These are phyloP conservation scores for Lentinula raphanica DNA, from an alignment of 768 basidiomycete genomes.

Conservation along the genomic window DNA sequence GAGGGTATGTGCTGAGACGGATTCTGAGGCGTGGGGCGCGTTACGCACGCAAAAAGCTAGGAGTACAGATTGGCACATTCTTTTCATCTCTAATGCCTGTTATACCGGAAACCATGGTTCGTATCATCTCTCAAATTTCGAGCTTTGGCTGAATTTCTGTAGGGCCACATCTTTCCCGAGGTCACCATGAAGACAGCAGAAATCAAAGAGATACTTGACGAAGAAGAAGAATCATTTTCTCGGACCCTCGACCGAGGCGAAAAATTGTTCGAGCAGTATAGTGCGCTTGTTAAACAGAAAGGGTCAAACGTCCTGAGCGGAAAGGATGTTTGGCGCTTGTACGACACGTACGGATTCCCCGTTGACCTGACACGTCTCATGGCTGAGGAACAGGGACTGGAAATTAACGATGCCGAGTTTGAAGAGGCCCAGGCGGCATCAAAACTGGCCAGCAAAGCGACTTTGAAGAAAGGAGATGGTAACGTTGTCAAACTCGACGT, in stretches of 20 bases:
- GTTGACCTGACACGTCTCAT: slow-evolving; percentile 94
- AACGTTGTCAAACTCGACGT: slow-evolving; percentile 90
- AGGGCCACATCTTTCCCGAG: slow-evolving; percentile 92
- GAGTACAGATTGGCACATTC: slow-evolving; percentile 88
- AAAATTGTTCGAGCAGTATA: slow-evolving; percentile 89
- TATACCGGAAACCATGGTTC: slow-evolving; percentile 83
- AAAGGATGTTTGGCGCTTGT: slow-evolving; percentile 93
- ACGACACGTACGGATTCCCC: slow-evolving; percentile 98
- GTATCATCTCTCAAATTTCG: slow-evolving; percentile 16
- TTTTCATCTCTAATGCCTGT: slow-evolving; percentile 91
- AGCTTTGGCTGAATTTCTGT: slow-evolving; percentile 9
- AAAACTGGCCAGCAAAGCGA: slow-evolving; percentile 87
- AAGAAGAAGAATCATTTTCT: slow-evolving; percentile 96
- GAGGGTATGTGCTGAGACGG: slow-evolving; percentile 94
- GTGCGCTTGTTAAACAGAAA: slow-evolving; percentile 55
- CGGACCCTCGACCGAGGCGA: slow-evolving; percentile 97
- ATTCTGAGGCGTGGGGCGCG: slow-evolving; percentile 93
- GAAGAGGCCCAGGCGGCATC: slow-evolving; percentile 83
- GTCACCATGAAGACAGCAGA: slow-evolving; percentile 76
- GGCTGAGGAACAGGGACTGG: slow-evolving; percentile 89
- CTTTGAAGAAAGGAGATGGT: slow-evolving; percentile 60
- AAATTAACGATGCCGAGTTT: slow-evolving; percentile 84
- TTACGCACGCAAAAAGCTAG: slow-evolving; percentile 92
- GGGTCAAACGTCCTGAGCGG: slow-evolving; percentile 70
- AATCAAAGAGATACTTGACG: slow-evolving; percentile 92